These are phyloP conservation scores for Acephala macrosclerotiorum DNA, from an alignment of 2,329 filamentous ascomycete species.

Conservation along the genomic window DNA sequence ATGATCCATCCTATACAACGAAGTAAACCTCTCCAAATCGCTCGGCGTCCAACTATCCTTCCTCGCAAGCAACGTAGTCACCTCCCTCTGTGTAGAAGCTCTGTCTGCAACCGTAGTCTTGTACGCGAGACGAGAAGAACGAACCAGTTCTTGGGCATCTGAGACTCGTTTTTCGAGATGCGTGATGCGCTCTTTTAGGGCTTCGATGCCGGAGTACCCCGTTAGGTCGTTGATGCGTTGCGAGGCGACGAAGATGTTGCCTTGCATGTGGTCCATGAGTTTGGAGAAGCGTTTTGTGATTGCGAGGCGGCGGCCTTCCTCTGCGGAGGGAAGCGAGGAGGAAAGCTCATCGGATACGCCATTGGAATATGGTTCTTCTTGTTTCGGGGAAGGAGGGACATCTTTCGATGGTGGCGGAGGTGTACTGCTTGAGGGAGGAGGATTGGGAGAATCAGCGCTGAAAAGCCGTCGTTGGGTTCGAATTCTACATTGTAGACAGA, in stretches of 20 bases:
- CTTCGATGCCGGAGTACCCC: conserved; percentile 90
- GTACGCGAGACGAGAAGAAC: conserved; percentile 76
- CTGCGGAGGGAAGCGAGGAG: conserved; percentile 54
- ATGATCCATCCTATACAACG: conserved; percentile 90
- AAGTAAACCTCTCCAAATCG: conserved; percentile 94
- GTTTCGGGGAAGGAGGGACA: conserved; percentile 14
- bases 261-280: conserved; percentile 89
- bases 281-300: conserved; percentile 62
- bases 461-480: conserved; percentile 47
- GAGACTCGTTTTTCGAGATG: conserved; percentile 66
- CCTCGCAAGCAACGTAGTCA: conserved; percentile 89
- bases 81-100: conserved; percentile 91
- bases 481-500: conserved; percentile 50
- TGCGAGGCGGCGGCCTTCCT: conserved; percentile 52
- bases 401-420: conserved; percentile 6
- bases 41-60: conserved; percentile 90
- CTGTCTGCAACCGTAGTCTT: conserved; percentile 84
- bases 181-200: conserved; percentile 80
- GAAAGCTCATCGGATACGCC: conserved; percentile 20
- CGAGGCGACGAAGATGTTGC: conserved; percentile 83
- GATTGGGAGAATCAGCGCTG: conserved; percentile 40
- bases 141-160: conserved; percentile 70
- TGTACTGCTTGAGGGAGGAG: conserved; percentile 25
- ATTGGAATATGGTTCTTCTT: conserved; percentile 15
- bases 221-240: conserved; percentile 93